Evolutionary conservation across 2,329 filamentous ascomycete species (phyloP), one percentile per base, ranked within the genome.

Genomic region (Blastomyces parvus): DNA sequence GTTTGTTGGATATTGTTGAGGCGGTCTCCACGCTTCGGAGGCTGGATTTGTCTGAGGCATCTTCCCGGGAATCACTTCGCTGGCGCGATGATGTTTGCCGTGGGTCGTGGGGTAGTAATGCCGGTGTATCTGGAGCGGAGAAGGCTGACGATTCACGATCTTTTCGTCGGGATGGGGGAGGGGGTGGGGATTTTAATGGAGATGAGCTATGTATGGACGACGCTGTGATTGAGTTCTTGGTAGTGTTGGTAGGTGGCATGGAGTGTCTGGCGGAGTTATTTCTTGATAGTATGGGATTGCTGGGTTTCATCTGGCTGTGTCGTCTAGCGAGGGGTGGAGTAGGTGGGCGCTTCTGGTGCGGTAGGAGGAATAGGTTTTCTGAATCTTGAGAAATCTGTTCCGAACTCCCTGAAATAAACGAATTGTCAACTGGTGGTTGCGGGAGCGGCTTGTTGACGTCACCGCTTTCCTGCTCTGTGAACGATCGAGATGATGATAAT

Each of bases 361-460:
- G 73, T 36, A 70, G 67, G 36, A 40, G 38, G 46, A 40, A 19
- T 14, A 8, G 52, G 27, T 38, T 60, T 33, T 59, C 57, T 30
- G 22, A 6, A 61, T 33, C 19, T 64, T 57, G 13, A 57, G 40
- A 33, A 22, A 33, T 17, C 30, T 46, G 38, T 17, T 46, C 22
- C 5, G 30, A 7, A 25, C 14, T 59, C 22, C 46, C 40, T 30
- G 40, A 46, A 44, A 40, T 14, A 22, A 19, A 27, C 25, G 38
- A 19, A 46, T 77, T 78, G 44, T 79, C 78, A 13, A 71, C 68
- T 1, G 83, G 83, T 3, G 82, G 78, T 0, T 81, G 80, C 1
- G 87, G 85, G 14, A 88, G 78, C 3, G 86, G 84, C 68, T 88
- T 88, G 72, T 86, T 85, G 36, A 83, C 72, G 67, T 86, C 82